Percentiles rank a stretch among this genome's conserved stretches.
Evolutionary conservation across 139 green algal genomes (phyloP).

Genomic region (Gonium pectorale): DNA sequence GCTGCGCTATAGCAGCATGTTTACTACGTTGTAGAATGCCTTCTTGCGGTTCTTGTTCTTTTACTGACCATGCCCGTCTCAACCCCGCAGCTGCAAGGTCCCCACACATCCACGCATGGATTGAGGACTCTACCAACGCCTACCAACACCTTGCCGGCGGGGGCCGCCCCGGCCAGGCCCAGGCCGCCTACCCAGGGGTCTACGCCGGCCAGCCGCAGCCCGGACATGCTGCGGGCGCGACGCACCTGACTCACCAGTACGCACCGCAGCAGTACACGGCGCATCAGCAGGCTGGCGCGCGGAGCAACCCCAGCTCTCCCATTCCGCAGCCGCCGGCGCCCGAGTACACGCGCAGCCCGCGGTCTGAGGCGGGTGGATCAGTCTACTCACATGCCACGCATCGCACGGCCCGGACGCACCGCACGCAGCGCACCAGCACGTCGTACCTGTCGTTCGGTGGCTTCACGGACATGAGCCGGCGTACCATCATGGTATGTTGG

Average conservation of each 20-base stretch:
- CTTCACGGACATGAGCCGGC: slow-evolving; percentile 57
- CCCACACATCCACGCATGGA: slow-evolving; percentile 66
- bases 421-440: slow-evolving; percentile 41
- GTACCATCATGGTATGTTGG: slow-evolving; percentile 48
- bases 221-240: background rate
- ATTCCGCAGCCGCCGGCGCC: background rate
- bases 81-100: slow-evolving; percentile 6
- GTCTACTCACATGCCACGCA: slow-evolving; percentile 56
- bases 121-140: slow-evolving; percentile 53
- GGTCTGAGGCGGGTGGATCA: slow-evolving; percentile 48
- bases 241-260: background rate
- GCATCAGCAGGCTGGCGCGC: background rate
- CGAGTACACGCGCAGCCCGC: slow-evolving; percentile 37
- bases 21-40: too few species aligned
- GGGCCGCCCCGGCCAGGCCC: background rate
- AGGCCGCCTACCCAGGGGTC: background rate
- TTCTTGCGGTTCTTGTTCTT: too few species aligned
- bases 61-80: background rate
- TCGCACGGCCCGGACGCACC: slow-evolving; percentile 39
- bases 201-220: background rate
- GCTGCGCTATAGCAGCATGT: background rate
- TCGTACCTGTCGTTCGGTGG: slow-evolving; percentile 42
- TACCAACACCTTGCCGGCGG: slow-evolving; percentile 7
- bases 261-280: background rate
- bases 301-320: background rate